Conservation (phyloP, 257 asterid species). For the Leptodermis oblonga region DNA sequence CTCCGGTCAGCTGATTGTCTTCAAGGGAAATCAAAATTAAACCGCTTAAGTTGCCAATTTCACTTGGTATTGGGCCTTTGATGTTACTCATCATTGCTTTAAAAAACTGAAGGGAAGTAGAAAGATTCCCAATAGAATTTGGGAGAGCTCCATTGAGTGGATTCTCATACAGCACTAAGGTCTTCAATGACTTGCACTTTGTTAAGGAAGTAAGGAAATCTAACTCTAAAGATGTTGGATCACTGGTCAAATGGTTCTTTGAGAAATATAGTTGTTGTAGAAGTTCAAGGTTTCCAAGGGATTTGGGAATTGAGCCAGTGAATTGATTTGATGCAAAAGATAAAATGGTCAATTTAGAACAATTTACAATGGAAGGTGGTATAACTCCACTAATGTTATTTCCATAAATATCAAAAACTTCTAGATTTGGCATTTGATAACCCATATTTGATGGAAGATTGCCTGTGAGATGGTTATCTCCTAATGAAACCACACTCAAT, state of each 20-base stretch:
- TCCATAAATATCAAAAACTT: not conserved
- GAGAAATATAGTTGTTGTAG: not conserved
- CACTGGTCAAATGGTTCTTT: not conserved
- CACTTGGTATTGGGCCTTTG: not conserved
- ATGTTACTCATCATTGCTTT: not conserved
- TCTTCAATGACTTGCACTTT: not conserved
- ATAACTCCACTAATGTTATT: not conserved
- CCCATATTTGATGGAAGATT: not conserved
- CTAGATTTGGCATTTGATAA: not conserved
- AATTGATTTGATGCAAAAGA: too few species aligned
- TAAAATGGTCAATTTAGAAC: too few species aligned
- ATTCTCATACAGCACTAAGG: not conserved
- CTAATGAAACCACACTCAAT: too few species aligned
- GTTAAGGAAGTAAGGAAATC: not conserved
- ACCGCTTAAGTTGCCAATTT: not conserved
- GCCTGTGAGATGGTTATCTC: too few species aligned
- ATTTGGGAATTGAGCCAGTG: too few species aligned
- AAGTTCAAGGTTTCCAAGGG: not conserved
- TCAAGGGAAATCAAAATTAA: not conserved
- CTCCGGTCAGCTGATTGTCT: not conserved
- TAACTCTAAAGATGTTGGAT: not conserved
- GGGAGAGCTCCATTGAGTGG: conserved; percentile 3
- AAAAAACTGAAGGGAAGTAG: not conserved
- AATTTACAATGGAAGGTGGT: not conserved
- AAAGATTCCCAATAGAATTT: conserved; percentile 6